phyloP scores from a whole-genome alignment of 2,329 filamentous ascomycete species.

The Neonectria ditissima region DNA sequence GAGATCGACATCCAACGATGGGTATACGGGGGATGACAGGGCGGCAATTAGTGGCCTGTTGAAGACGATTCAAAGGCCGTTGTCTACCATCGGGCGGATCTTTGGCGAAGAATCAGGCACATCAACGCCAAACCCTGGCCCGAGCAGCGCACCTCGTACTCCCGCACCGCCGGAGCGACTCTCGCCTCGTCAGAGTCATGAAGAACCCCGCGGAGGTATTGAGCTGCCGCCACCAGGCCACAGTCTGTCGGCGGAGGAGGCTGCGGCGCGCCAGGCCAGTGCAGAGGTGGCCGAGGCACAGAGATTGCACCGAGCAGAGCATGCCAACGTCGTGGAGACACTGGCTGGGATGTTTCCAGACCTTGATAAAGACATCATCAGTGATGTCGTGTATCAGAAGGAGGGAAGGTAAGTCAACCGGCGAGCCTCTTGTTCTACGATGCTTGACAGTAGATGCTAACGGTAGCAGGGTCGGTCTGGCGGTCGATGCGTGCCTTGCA shows the following conservation, averaged over 20 bases:
- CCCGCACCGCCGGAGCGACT: conserved; percentile 51
- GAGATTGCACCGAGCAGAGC: conserved; percentile 84
- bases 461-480: conserved; percentile 76
- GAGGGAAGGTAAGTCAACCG: conserved; percentile 80
- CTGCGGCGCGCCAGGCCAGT: conserved; percentile 89
- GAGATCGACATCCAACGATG: conserved; percentile 67
- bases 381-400: conserved; percentile 96
- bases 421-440: background rate
- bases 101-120: conserved; percentile 77
- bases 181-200: conserved; percentile 49
- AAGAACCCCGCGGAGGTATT: conserved; percentile 45
- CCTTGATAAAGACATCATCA: conserved; percentile 92
- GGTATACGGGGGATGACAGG: conserved; percentile 73
- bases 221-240: conserved; percentile 53
- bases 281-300: conserved; percentile 90
- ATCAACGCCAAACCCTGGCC: conserved; percentile 45
- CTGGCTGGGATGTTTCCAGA: conserved; percentile 97
- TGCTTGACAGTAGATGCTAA: conserved; percentile 26
- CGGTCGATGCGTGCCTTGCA: conserved; percentile 87
- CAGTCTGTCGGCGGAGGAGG: conserved; percentile 80
- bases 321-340: conserved; percentile 92
- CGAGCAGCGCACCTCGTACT: conserved; percentile 52
- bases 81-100: conserved; percentile 93
- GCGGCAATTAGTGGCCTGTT: conserved; percentile 87
- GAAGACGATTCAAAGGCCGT: conserved; percentile 88